Percentiles rank a stretch among this genome's conserved stretches.
Evolutionary conservation across 495 filamentous ascomycete species (phyloP).

Genomic region (Hypoxylon fuscum): DNA sequence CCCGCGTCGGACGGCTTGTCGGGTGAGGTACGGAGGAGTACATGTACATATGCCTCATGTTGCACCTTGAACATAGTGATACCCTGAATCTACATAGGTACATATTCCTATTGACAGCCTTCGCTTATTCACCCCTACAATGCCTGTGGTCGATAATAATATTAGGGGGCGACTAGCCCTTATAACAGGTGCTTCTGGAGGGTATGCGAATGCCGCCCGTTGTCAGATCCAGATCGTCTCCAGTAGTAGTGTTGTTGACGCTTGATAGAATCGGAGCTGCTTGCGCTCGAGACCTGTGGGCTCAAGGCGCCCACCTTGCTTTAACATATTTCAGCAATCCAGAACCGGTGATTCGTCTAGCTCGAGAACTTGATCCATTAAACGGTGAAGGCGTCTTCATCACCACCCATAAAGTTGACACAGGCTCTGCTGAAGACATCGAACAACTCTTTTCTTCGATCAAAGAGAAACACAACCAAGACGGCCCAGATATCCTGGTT

Average conservation of each 20-base stretch:
- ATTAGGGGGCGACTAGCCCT: slow-evolving; percentile 67
- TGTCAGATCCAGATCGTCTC: neutral
- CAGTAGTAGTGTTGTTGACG: slow-evolving; percentile 16
- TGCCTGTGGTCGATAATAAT: slow-evolving; percentile 56
- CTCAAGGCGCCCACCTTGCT: slow-evolving; percentile 64
- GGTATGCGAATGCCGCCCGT: slow-evolving; percentile 51
- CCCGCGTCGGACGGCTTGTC: no score
- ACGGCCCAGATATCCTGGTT: slow-evolving; percentile 68
- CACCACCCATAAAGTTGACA: slow-evolving; percentile 66
- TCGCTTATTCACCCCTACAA: slow-evolving; percentile 5
- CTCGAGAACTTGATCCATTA: slow-evolving; percentile 44
- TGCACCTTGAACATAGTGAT: no score
- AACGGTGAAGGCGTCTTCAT: slow-evolving; percentile 49
- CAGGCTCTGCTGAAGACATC: slow-evolving; percentile 60
- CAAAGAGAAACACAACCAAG: slow-evolving; percentile 58
- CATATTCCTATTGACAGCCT: neutral
- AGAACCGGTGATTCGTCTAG: slow-evolving; percentile 56
- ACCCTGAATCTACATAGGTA: neutral
- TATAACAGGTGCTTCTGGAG: slow-evolving; percentile 72
- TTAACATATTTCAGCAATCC: slow-evolving; percentile 67
- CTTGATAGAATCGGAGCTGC: slow-evolving; percentile 66
- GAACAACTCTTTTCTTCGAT: slow-evolving; percentile 62
- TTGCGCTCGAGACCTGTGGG: slow-evolving; percentile 64
- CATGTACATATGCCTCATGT: no score
- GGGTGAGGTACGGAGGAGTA: neutral